Evolutionary conservation across 2,329 filamentous ascomycete genomes (phyloP), one percentile per base, ranked within the genome.

Genomic region (Ceratocystis ficicola): DNA sequence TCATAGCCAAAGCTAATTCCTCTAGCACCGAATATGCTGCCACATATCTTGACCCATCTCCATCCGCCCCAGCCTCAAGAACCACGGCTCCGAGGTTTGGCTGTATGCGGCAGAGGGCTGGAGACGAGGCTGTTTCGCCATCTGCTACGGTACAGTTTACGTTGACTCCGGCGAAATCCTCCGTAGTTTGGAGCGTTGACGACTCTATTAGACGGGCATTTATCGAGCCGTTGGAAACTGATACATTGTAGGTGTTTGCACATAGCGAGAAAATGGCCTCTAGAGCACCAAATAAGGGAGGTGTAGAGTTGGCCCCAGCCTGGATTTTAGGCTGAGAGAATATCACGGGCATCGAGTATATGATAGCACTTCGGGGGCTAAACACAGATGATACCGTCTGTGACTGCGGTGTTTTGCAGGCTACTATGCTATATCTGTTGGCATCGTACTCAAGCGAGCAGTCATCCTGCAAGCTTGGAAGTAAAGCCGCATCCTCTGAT

Each of bases 251-350:
- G 2, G 68, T 70, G 65, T 71, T 70, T 63, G 72, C 70, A 60
- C 73, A 73, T 50, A 74, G 71, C 44, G 72, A 71, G n/a, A 73
- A 69, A 10, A 73, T 66, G 15, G 72, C 69, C 66, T 74, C 73
- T 7, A 70, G 65, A 22, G 73, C 72, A 17, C 70, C 68, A 66
- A 72, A 72, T 12, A 25, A 44, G 20, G 62, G 12, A 5, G 59
- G 30, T 20, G 7, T 30, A 32, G 12, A 30, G 5, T n/a, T 17
- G 3, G 48, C 44, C 2, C 59, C 41, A 3, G 63, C 62, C 3
- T 64, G 64, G 17, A 60, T 57, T 2, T 66, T 69, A 46, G 68
- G 57, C 68, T 68, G 71, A 17, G 72, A 70, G 66, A 72, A 73
- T 12, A 74, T 68, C 2, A 73, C 25, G 46, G 71, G 73, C 68